Conservation (phyloP, 2,329 filamentous ascomycete genomes). For the Venturia oleaginea region DNA sequence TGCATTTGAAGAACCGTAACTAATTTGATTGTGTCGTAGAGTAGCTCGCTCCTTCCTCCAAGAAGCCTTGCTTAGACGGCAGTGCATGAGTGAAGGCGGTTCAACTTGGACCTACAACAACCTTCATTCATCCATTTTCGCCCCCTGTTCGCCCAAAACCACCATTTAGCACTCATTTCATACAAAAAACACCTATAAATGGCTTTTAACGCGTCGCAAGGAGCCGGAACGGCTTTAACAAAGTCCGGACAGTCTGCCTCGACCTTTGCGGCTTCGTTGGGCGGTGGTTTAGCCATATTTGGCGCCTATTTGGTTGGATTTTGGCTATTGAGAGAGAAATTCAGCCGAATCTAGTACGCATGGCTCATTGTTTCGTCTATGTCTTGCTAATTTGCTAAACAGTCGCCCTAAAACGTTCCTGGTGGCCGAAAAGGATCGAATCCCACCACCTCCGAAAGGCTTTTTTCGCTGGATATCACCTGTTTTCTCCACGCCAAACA, state of each 20-base stretch:
- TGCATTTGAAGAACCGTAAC: background rate
- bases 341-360: slow-evolving; percentile 73
- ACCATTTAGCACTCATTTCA: background rate
- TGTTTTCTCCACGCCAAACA: slow-evolving; percentile 59
- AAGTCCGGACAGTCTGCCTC: slow-evolving; percentile 24
- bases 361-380: slow-evolving; percentile 14
- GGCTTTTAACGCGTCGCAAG: background rate
- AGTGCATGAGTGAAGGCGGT: background rate
- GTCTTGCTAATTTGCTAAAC: slow-evolving; percentile 12
- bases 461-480: slow-evolving; percentile 46
- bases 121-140: background rate
- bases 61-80: background rate
- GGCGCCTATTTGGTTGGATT: slow-evolving; percentile 55
- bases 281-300: slow-evolving; percentile 25
- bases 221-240: slow-evolving; percentile 29
- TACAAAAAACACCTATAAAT: background rate
- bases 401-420: slow-evolving; percentile 80
- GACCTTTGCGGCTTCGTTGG: slow-evolving; percentile 30
- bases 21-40: background rate
- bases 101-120: background rate
- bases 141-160: background rate
- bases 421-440: slow-evolving; percentile 75
- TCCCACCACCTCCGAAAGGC: slow-evolving; percentile 58
- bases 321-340: slow-evolving; percentile 63
- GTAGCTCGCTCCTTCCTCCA: background rate